These are phyloP conservation scores for Trametes cubensis DNA, from an alignment of 768 basidiomycete genomes.

Conservation along the genomic window DNA sequence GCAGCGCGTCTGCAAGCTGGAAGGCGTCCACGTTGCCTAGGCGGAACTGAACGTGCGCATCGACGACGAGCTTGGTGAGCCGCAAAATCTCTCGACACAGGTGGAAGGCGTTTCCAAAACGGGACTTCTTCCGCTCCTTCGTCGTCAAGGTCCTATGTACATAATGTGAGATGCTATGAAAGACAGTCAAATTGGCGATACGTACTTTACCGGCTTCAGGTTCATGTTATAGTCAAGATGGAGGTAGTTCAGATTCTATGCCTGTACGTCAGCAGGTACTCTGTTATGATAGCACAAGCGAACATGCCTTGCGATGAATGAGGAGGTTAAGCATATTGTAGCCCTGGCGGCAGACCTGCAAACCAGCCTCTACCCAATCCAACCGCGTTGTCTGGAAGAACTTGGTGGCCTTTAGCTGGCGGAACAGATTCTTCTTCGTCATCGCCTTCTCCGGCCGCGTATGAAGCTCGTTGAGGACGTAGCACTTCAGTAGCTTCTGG, in stretches of 20 bases:
- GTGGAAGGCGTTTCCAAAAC: constrained; percentile 99
- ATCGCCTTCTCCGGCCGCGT: constrained; percentile 91
- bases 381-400: constrained; percentile 98
- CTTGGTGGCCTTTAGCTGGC: constrained; percentile 96
- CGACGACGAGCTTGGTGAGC: constrained; percentile 97
- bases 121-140: constrained; percentile 99
- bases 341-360: constrained; percentile 98
- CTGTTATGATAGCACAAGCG: not conserved
- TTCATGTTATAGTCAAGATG: constrained; percentile 99
- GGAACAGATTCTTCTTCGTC: constrained; percentile 97
- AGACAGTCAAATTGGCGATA: not conserved
- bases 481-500: constrained; percentile 96
- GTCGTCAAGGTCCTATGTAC: constrained; percentile 86
- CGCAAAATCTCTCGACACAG: constrained; percentile 97
- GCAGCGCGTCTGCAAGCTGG: constrained; percentile 96
- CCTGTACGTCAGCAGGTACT: not conserved
- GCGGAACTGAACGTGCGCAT: constrained; percentile 98
- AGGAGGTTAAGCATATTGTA: constrained; percentile 99
- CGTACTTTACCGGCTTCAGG: constrained; percentile 89
- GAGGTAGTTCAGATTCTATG: constrained; percentile 85
- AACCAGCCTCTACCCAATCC: constrained; percentile 98
- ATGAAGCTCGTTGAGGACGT: constrained; percentile 91
- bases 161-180: constrained; percentile 20
- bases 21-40: constrained; percentile 99
- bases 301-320: constrained; percentile 90